Base-by-base conservation (phyloP, 1,284 basidiomycete genomes). In the Apiotrichum sp. region DNA sequence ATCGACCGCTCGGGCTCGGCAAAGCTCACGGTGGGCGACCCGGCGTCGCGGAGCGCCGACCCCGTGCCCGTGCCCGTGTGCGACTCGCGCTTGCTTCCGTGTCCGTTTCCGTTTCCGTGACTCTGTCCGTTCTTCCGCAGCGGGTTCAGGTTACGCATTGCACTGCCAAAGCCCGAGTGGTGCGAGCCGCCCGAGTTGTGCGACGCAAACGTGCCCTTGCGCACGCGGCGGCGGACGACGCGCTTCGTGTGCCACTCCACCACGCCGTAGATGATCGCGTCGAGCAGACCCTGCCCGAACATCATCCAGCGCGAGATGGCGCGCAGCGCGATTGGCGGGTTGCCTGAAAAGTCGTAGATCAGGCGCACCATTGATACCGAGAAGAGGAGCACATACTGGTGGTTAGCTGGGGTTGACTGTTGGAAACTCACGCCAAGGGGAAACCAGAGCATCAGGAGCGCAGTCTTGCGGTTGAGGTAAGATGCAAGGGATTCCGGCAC, bases 401-500 rank as follows among this genome's bases (percentile, higher is more conserved):
- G 9, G 14, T 16, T 42, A 22, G 22, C 22, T 22, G 22, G 22
- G 22, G 22, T 22, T 22, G 22, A 22, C 22, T 22, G 22, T 22
- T 22, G 22, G 8, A 22, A 8, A 73, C 73, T 69, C 53, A 75
- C 73, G 7, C 70, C 75, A 1, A 77, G 63, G 4, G 74, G 74
- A 56, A 75, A 76, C 64, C 73, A 74, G 55, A 76, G 61, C 74
- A 75, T 77, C 50, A 76, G 66, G 31, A 77, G 58, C 8, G 71
- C 68, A 16, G 74, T 75, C 59, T 78, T 78, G 44, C 76, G 60
- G 61, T 78, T 78, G 56, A 78, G 65, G 61, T 77, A 78, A 35
- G 62, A 64, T 7, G 73, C 65, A 68, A 74, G 77, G 10, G 67
- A 70, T 57, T 78, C 76, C 10, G 67, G 68, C 16, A 73, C 68